A percentile compares a stretch with the other conserved stretches of the same genome.
These are phyloP conservation scores for Poa pratensis DNA, from an alignment of 176 grass and related monocot genomes.

Conservation along the genomic window DNA sequence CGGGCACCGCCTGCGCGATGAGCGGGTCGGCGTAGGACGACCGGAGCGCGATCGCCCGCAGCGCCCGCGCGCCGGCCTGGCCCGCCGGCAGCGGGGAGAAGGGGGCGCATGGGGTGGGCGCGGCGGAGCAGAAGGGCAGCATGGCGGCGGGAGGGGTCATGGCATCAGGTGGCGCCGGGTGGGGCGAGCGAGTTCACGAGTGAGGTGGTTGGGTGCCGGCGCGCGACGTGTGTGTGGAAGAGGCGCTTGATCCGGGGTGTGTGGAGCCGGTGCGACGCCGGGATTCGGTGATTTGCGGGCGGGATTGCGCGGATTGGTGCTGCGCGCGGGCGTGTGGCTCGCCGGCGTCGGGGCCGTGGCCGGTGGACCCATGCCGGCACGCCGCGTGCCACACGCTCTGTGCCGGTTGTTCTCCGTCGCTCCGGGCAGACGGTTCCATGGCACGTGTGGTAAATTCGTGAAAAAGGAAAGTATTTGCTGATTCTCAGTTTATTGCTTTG, in stretches of 20 bases:
- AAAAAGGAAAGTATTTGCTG: too few species aligned
- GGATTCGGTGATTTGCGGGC: conserved; percentile 33
- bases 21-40: conserved; percentile 59
- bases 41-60: conserved; percentile 48
- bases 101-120: conserved; percentile 54
- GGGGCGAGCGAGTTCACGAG: neutral
- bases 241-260: conserved; percentile 43
- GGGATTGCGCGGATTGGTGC: conserved; percentile 48
- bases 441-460: neutral
- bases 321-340: conserved; percentile 42
- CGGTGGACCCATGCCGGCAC: conserved; percentile 16
- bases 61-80: conserved; percentile 50
- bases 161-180: conserved; percentile 42
- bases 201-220: neutral
- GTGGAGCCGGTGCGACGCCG: conserved; percentile 51
- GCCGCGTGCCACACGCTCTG: conserved; percentile 24
- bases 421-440: neutral
- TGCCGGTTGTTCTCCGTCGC: neutral
- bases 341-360: conserved; percentile 4
- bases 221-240: conserved; percentile 28
- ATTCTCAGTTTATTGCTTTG: too few species aligned
- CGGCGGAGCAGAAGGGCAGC: conserved; percentile 73
- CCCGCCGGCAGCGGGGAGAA: conserved; percentile 49
- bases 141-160: conserved; percentile 41
- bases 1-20: conserved; percentile 58